Conservation (phyloP, 257 asterid genomes). For the Solanum arcanum region DNA sequence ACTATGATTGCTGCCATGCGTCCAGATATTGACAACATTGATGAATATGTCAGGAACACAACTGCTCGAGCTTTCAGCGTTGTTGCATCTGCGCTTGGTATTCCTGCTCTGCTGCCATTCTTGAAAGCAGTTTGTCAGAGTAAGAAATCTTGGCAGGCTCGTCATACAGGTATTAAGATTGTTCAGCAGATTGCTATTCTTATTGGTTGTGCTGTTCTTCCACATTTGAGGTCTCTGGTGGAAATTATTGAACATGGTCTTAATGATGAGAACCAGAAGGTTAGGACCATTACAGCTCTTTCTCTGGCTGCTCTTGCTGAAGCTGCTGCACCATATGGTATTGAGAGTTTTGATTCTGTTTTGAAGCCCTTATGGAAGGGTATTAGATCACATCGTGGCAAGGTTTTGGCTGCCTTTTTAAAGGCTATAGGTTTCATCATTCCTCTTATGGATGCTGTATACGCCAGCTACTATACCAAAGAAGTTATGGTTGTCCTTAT, state of each 20-base stretch:
- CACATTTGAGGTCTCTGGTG: conserved; percentile 79
- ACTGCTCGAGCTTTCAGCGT: conserved; percentile 94
- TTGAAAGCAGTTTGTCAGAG: conserved; percentile 93
- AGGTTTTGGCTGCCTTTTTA: conserved; percentile 86
- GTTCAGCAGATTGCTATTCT: conserved; percentile 93
- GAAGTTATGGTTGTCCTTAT: conserved; percentile 85
- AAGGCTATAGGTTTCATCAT: conserved; percentile 89
- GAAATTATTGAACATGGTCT: conserved; percentile 91
- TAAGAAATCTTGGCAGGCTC: conserved; percentile 98
- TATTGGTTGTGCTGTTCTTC: conserved; percentile 89
- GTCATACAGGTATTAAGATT: conserved; percentile 94
- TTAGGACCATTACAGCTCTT: conserved; percentile 75
- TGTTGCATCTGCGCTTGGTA: conserved; percentile 93
- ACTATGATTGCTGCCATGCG: conserved; percentile 99
- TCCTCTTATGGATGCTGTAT: conserved; percentile 91
- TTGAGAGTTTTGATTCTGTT: conserved; percentile 86
- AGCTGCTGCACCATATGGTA: conserved; percentile 93
- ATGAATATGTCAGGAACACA: conserved; percentile 85
- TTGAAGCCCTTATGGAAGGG: conserved; percentile 94
- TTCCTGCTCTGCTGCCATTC: conserved; percentile 79
- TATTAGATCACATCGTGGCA: conserved; percentile 86
- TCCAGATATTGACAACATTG: conserved; percentile 90
- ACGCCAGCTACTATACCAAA: conserved; percentile 86
- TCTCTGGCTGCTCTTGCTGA: conserved; percentile 96
- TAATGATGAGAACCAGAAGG: conserved; percentile 91